Evolutionary conservation across 768 basidiomycete species (phyloP), one percentile per base, ranked within the genome.

Genomic region (Amanita phalloides): DNA sequence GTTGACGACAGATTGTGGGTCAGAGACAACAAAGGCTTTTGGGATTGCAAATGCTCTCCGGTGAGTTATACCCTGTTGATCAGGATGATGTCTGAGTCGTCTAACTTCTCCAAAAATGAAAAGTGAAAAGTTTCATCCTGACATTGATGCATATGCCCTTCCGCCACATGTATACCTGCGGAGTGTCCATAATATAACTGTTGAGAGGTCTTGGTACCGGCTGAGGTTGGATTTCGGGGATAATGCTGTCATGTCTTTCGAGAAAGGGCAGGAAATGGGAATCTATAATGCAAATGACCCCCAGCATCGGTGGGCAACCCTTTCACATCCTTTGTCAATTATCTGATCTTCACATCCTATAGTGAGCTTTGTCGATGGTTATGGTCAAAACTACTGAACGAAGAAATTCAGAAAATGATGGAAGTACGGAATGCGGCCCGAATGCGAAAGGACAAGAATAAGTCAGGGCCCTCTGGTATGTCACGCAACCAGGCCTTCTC

Each of bases 171-270:
- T 47, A 3, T 60, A 55, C 48, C 54, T 60, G 4, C 45, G 48
- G 20, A 62, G 59, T 35, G 47, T 60, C 1, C 57, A 54, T 25
- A 60, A 62, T 36, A 62, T 62, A 20, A n/a, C 48, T 6, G 50
- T 58, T 26, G 57, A 62, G 45, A 38, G 56, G 6, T 57, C 56
- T 17, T 62, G 62, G 62, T 54, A 55, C 10, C 23, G 48, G 8
- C 36, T 62, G 11, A 42, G 44, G 1, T 26, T 43, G 25, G 42
- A 43, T 8, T 43, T 43, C 23, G 42, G 42, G 3, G 25, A 43
- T 9, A 43, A 43, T 43, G 42, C 42, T 5, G 9, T 43, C 21
- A 43, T 43, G 10, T 20, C 3, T 3, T 43, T 43, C 6, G 8
- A 43, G 3, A 43, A 43, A 43, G 42, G 42, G 10, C 3, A 4